These are phyloP conservation scores for Buxus sempervirens DNA, from an alignment of 164 flowering plant genomes.

Conservation along the genomic window DNA sequence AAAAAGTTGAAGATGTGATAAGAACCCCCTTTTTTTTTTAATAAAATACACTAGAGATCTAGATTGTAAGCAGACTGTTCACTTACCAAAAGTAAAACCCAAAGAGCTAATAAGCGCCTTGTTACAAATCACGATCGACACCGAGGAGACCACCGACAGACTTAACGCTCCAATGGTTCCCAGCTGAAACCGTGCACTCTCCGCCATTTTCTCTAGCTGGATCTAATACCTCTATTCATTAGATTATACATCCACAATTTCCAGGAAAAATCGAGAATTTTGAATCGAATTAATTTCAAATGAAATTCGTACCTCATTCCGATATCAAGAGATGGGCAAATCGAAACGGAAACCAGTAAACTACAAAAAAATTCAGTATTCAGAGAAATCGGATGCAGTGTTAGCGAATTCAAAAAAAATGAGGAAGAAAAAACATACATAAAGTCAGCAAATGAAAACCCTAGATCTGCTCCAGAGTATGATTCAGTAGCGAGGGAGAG, in stretches of 20 bases:
- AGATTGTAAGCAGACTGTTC: not conserved
- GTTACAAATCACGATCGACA: slow-evolving; percentile 72
- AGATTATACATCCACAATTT: slow-evolving; percentile 1
- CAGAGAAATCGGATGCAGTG: not conserved
- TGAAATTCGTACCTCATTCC: slow-evolving; percentile 13
- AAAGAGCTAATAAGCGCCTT: slow-evolving; percentile 68
- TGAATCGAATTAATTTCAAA: not conserved
- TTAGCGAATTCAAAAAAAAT: not conserved
- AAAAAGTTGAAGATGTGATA: too few species aligned
- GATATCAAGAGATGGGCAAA: not conserved
- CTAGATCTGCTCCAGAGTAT: slow-evolving; percentile 8
- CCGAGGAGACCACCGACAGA: slow-evolving; percentile 73
- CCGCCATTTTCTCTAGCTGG: slow-evolving; percentile 43
- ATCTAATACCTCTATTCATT: slow-evolving; percentile 13
- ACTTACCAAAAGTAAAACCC: slow-evolving; percentile 61
- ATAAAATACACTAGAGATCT: not conserved
- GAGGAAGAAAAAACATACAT: not conserved
- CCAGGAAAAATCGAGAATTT: not conserved
- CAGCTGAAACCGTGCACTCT: slow-evolving; percentile 53
- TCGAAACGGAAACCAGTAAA: not conserved
- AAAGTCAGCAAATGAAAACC: slow-evolving; percentile 11
- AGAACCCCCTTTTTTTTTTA: too few species aligned
- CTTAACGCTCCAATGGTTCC: slow-evolving; percentile 74
- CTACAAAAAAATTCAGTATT: not conserved
- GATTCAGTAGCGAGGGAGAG: not conserved